Conservation (phyloP, 768 basidiomycete genomes). For the Sarcodon aspratus region DNA sequence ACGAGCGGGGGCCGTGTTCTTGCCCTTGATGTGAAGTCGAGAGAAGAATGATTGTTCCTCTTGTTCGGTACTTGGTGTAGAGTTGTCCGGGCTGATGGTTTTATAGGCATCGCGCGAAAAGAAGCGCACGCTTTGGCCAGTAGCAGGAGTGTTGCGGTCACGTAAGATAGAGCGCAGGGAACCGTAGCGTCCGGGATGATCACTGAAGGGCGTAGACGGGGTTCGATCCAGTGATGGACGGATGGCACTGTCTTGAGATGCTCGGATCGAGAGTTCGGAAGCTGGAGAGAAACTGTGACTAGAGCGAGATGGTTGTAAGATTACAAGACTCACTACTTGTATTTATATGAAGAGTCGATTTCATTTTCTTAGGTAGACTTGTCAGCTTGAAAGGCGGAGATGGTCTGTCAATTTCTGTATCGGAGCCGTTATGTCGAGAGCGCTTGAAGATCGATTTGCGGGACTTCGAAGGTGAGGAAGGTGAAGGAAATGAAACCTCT, state of each 20-base stretch:
- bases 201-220: conserved; percentile 19
- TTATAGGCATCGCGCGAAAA: conserved; percentile 61
- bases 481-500: conserved; percentile 16
- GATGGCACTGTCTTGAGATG: conserved; percentile 6
- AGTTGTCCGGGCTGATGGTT: conserved; percentile 54
- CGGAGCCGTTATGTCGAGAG: conserved; percentile 23
- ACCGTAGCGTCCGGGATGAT: conserved; percentile 19
- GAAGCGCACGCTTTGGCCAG: conserved; percentile 72
- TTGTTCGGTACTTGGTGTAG: conserved; percentile 26
- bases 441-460: conserved; percentile 43
- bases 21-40: conserved; percentile 14
- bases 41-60: conserved; percentile 16
- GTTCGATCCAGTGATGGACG: conserved; percentile 19
- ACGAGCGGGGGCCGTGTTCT: conserved; percentile 17
- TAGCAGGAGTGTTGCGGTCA: conserved; percentile 59
- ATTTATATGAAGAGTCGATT: conserved; percentile 16
- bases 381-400: conserved; percentile 23
- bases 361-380: conserved; percentile 38
- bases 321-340: conserved; percentile 11
- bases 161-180: conserved; percentile 67
- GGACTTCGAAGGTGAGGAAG: conserved; percentile 27
- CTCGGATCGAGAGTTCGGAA: neutral
- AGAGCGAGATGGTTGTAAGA: neutral
- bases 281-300: conserved; percentile 13
- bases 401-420: conserved; percentile 23